phyloP scores from a whole-genome alignment of 2,329 filamentous ascomycete genomes.

The Massarina eburnea region DNA sequence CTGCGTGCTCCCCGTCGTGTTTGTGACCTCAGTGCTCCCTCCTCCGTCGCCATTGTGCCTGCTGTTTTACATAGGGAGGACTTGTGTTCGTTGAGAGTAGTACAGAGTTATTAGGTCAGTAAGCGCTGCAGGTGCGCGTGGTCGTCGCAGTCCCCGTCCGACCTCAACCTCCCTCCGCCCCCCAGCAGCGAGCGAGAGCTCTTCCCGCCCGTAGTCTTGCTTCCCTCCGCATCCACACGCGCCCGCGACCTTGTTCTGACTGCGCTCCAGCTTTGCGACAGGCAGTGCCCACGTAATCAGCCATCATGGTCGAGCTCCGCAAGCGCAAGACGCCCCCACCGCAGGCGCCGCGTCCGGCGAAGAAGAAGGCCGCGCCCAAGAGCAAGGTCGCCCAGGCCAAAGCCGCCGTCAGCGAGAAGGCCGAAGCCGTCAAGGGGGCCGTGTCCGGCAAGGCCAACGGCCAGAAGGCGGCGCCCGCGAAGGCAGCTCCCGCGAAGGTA shows the following conservation, averaged over 20 bases:
- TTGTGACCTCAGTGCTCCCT: conserved; percentile 7
- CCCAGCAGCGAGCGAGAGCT: conserved; percentile 12
- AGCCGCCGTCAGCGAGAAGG: conserved; percentile 34
- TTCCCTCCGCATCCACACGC: conserved; percentile 9
- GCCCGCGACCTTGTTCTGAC: conserved; percentile 26
- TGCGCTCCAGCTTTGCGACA: conserved; percentile 27
- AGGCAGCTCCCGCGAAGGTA: conserved; percentile 32
- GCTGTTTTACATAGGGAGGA: neutral
- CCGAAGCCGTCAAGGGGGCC: conserved; percentile 35
- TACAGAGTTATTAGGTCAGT: conserved; percentile 16
- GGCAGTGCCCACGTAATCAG: conserved; percentile 5
- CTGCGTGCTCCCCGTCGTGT: neutral
- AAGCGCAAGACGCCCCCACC: conserved; percentile 62
- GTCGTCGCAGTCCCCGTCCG: conserved; percentile 11
- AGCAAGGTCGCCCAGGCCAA: conserved; percentile 39
- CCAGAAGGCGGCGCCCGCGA: conserved; percentile 29
- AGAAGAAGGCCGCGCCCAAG: conserved; percentile 48
- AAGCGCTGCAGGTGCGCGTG: conserved; percentile 19
- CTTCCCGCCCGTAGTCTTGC: conserved; percentile 6
- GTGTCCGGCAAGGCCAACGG: conserved; percentile 34
- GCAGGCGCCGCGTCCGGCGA: conserved; percentile 50
- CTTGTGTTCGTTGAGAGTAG: conserved; percentile 8
- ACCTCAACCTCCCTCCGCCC: conserved; percentile 16
- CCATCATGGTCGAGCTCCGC: conserved; percentile 59
- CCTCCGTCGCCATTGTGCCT: neutral